Evolutionary conservation across 2,329 filamentous ascomycete species (phyloP), one percentile per base, ranked within the genome.

Genomic region (Domatiomyces globalis): DNA sequence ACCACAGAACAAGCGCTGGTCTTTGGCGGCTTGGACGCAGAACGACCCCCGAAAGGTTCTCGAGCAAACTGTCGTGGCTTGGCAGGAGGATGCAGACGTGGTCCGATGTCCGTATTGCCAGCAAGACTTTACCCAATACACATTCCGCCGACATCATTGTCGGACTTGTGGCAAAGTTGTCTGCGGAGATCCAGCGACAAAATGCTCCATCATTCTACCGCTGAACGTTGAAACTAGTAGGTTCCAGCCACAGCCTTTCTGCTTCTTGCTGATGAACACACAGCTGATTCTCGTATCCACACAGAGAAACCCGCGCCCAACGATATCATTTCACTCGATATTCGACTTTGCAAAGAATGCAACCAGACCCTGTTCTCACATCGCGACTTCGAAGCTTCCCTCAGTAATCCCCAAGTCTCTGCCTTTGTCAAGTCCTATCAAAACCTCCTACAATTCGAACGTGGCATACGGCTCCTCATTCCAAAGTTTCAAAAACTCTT

Each of bases 261-360:
- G 29, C 29, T 43, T 42, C 17, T 48, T 57, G 52, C 60, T 60
- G 59, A 62, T 59, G 17, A 47, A 29, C 17, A 49, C 48, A 50
- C 18, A 57, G 57, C 25, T 59, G 57, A 60, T 54, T 52, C 43
- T 18, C 48, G 42, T 51, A 45, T 49, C 25, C 39, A 46, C 22
- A 56, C 59, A 55, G 60, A 62, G 56, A 62, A 63, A 50, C 51
- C 55, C 8, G 36, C 56, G 6, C 50, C 54, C 66, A 71, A 56
- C 70, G 72, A 60, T 57, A 66, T 60, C 55, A 66, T 94, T 43
- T 81, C 79, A 50, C 69, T 96, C 44, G 87, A 95, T 63, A 73
- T 98, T 15, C 81, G 92, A 43, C 90, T 98, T 78, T 98, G 92
- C 67, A 85, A 84, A 61, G 87, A 94, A 51, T 98, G 92, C 71